Percentiles rank a stretch among this genome's conserved stretches.
These are phyloP conservation scores for Mycena floridula DNA, from an alignment of 768 basidiomycete species.

Conservation along the genomic window DNA sequence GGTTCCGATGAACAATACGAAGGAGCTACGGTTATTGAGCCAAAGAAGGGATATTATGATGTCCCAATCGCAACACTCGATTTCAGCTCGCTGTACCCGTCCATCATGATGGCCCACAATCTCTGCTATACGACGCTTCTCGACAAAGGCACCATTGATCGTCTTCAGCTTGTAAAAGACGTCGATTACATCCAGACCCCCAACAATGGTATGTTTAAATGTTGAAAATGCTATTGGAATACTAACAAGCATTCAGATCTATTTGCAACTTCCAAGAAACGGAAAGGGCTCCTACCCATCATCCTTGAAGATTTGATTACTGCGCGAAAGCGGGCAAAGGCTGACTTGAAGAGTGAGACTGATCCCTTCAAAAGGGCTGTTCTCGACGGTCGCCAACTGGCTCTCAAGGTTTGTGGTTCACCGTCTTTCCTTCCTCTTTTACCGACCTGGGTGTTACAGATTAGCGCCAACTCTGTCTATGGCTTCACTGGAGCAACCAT, in stretches of 20 bases:
- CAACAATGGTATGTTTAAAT: conserved; percentile 67
- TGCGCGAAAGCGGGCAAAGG: conserved; percentile 91
- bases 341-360: conserved; percentile 92
- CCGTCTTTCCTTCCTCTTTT: neutral
- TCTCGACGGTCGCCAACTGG: conserved; percentile 93
- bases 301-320: conserved; percentile 91
- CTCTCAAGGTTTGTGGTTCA: conserved; percentile 70
- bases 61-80: conserved; percentile 96
- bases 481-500: conserved; percentile 98
- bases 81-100: conserved; percentile 97
- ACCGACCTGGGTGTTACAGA: conserved; percentile 40
- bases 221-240: neutral
- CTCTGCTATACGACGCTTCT: conserved; percentile 96
- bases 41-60: conserved; percentile 93
- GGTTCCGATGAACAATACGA: conserved; percentile 96
- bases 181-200: conserved; percentile 93
- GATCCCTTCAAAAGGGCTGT: conserved; percentile 98
- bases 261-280: conserved; percentile 64
- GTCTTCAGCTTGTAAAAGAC: conserved; percentile 72
- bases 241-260: conserved; percentile 49
- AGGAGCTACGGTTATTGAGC: conserved; percentile 98
- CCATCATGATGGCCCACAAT: conserved; percentile 99
- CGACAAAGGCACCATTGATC: conserved; percentile 71
- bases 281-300: conserved; percentile 89
- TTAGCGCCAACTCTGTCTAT: conserved; percentile 98